phyloP scores from a whole-genome alignment of 345 rosid genomes.

The Mangifera indica region DNA sequence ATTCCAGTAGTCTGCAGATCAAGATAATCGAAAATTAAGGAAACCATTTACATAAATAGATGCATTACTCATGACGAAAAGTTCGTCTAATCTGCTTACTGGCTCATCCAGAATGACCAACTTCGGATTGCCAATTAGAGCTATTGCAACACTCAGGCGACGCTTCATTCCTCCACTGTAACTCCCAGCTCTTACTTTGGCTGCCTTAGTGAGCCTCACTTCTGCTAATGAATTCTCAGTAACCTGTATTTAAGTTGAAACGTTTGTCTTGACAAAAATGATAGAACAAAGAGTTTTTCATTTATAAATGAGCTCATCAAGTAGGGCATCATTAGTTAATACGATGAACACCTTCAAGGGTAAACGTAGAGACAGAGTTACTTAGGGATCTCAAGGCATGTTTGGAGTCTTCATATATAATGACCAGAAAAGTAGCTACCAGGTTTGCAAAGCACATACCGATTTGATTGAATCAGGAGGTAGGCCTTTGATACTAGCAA shows the following conservation, averaged over 20 bases:
- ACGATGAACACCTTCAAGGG: neutral
- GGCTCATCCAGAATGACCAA: constrained; percentile 87
- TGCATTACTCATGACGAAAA: neutral
- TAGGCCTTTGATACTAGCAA: constrained; percentile 80
- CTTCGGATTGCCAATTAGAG: constrained; percentile 87
- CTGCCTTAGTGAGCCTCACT: constrained; percentile 66
- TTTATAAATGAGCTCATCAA: constrained; percentile 1
- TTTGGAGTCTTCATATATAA: constrained; percentile 8
- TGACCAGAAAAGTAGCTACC: constrained; percentile 5
- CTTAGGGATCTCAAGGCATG: neutral
- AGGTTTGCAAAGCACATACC: constrained; percentile 39
- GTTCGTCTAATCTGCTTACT: constrained; percentile 29
- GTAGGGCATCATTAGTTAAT: neutral
- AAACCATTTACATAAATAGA: constrained; percentile 3
- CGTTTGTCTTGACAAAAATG: neutral
- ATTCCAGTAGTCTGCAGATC: constrained; percentile 77
- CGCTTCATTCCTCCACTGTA: constrained; percentile 98
- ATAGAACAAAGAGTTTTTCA: neutral
- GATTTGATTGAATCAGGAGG: constrained; percentile 52
- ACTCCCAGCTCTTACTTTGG: constrained; percentile 75
- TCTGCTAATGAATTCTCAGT: constrained; percentile 65
- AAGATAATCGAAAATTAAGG: neutral
- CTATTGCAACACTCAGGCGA: constrained; percentile 87
- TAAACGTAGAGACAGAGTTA: neutral
- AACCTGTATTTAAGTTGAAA: constrained; percentile 34